Base-by-base conservation (phyloP, 2,329 filamentous ascomycete genomes). In the Zasmidium citrigriseum region DNA sequence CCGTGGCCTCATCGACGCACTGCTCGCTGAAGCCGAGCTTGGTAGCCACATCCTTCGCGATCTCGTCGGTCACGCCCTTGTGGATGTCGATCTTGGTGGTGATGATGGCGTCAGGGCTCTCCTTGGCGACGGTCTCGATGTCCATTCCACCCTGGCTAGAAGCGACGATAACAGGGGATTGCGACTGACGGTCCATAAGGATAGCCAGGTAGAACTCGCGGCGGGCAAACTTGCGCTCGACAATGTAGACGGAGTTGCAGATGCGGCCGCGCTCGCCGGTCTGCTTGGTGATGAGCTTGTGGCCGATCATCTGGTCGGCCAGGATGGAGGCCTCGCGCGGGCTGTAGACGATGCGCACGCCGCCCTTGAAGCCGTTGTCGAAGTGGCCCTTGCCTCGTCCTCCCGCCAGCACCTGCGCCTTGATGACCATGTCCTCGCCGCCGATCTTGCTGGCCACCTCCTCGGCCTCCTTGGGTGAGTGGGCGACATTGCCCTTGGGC, bases 221-320 rank as follows among this genome's bases (percentile, higher is more conserved):
- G 69, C 95, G 92, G 70, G 95, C 95, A 75, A 97, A 99, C 84
- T 99, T 99, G 85, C 95, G 93, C 86, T 99, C 95, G 81, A 93
- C 96, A 76, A 99, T 98, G 84, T 96, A 98, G 76, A 99, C 95
- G 65, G 93, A 86, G 80, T 90, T 98, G 86, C 95, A 99, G 76
- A 96, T 86, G 77, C 95, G 91, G 75, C 95, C 95, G 70, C 80
- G 86, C 70, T 93, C 91, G 77, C 95, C 95, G 59, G 95, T 99
- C 84, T 99, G 95, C 87, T 99, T 99, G 78, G 95, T 99, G 80
- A 99, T 86, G 79, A 99, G 91, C 82, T 97, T 97, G 83, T 99
- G 93, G 75, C 95, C 95, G 79, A 99, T 98, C 95, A 99, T 99
- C 83, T 99, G 93, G 70, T 93, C 86, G 70, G 95, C 93, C 76